phyloP scores from a whole-genome alignment of 768 basidiomycete species.

The Boletellus emodensis region DNA sequence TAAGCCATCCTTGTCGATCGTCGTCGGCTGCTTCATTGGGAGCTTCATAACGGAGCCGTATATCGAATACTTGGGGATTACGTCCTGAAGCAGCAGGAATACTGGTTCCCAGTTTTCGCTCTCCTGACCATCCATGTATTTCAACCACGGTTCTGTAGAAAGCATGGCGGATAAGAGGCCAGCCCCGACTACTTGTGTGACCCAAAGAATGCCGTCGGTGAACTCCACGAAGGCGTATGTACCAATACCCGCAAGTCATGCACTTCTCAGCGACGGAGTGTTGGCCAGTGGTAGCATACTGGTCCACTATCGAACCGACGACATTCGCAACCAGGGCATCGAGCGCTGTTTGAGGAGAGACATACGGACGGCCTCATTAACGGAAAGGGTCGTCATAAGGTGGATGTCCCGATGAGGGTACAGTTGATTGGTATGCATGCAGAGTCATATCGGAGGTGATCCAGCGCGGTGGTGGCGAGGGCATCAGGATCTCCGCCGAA shows the following conservation, averaged over 20 bases:
- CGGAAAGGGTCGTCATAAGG: conserved; percentile 24
- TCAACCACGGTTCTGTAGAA: conserved; percentile 25
- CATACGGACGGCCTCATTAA: conserved; percentile 22
- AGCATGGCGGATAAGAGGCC: conserved; percentile 25
- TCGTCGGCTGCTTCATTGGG: conserved; percentile 12
- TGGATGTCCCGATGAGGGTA: conserved; percentile 30
- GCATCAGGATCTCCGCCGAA: conserved; percentile 16
- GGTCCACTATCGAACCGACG: conserved; percentile 13
- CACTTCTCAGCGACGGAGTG: conserved; percentile 19
- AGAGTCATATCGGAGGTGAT: conserved; percentile 24
- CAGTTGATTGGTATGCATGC: conserved; percentile 19
- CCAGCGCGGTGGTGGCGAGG: conserved; percentile 22
- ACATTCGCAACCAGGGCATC: conserved; percentile 17
- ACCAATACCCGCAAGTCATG: conserved; percentile 30
- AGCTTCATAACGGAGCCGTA: conserved; percentile 19
- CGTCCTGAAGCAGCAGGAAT: conserved; percentile 18
- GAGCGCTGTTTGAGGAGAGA: conserved; percentile 22
- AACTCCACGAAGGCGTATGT: conserved; percentile 24
- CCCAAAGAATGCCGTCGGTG: conserved; percentile 25
- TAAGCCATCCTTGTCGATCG: conserved; percentile 13
- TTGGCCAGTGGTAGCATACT: conserved; percentile 1
- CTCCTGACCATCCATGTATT: conserved; percentile 12
- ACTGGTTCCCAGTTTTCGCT: conserved; percentile 30
- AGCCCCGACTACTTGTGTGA: conserved; percentile 23
- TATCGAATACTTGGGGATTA: conserved; percentile 28